phyloP scores from a whole-genome alignment of 495 filamentous ascomycete species.

The Penicillium salamii region DNA sequence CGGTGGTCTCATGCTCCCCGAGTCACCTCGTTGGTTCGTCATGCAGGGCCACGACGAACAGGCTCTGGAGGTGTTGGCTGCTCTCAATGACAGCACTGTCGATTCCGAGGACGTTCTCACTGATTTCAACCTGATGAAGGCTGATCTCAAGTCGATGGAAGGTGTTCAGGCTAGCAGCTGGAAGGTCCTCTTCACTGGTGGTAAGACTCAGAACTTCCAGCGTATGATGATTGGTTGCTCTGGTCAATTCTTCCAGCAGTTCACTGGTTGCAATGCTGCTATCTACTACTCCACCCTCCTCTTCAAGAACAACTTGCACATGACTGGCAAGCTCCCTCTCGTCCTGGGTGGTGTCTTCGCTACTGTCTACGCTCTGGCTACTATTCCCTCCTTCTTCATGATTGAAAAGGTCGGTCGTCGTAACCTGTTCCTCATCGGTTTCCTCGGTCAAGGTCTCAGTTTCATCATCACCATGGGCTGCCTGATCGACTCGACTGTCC shows the following conservation, averaged over 20 bases:
- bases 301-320: constrained; percentile 62
- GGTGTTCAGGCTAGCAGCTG: constrained; percentile 34
- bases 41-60: constrained; percentile 58
- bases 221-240: constrained; percentile 45
- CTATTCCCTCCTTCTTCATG: constrained; percentile 60
- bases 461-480: constrained; percentile 40
- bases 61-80: constrained; percentile 61
- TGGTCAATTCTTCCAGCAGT: constrained; percentile 71
- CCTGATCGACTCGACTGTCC: constrained; percentile 17
- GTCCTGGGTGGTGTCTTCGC: constrained; percentile 78
- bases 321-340: constrained; percentile 57
- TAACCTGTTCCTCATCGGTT: constrained; percentile 68
- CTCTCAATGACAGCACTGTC: constrained; percentile 39
- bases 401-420: constrained; percentile 72
- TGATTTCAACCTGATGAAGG: constrained; percentile 50
- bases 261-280: constrained; percentile 72
- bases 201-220: constrained; percentile 47
- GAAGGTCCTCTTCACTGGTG: constrained; percentile 37
- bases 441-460: constrained; percentile 50
- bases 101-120: constrained; percentile 31
- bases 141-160: constrained; percentile 28
- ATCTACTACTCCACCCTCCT: constrained; percentile 84
- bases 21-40: constrained; percentile 75
- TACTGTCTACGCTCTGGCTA: constrained; percentile 67
- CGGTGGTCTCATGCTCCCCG: constrained; percentile 62